phyloP scores from a whole-genome alignment of 305 asterid genomes.

The Fraxinus greggii region DNA sequence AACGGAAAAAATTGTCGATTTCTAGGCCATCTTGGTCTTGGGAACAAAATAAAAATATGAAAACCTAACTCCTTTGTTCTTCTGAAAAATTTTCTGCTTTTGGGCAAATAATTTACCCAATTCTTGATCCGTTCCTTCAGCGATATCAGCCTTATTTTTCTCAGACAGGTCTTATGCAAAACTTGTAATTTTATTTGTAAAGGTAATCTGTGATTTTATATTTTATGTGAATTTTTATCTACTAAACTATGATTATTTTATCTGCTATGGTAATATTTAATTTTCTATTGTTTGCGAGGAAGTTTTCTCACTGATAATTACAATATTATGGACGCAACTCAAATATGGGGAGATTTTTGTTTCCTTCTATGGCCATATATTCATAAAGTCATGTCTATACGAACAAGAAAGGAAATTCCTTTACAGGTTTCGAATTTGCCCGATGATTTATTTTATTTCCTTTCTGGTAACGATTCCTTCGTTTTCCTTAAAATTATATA shows the following conservation, averaged over 20 bases:
- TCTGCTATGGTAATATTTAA: background rate
- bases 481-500: background rate
- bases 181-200: constrained; percentile 12
- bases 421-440: constrained; percentile 19
- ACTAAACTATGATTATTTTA: background rate
- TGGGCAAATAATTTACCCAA: background rate
- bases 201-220: background rate
- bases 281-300: constrained; percentile 1
- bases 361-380: background rate
- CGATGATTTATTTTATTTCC: constrained; percentile 20
- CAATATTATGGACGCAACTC: constrained; percentile 13
- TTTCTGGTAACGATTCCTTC: background rate
- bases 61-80: background rate
- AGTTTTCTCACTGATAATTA: background rate
- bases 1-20: background rate
- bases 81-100: background rate
- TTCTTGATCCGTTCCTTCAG: background rate
- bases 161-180: background rate
- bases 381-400: background rate
- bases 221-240: background rate
- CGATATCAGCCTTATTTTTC: background rate
- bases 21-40: background rate
- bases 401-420: constrained; percentile 15
- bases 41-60: background rate
- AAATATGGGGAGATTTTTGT: constrained; percentile 11